Percentiles rank a stretch among this genome's conserved stretches.
phyloP scores from a whole-genome alignment of 2,329 filamentous ascomycete genomes.

The Trichoderma oligosporum region DNA sequence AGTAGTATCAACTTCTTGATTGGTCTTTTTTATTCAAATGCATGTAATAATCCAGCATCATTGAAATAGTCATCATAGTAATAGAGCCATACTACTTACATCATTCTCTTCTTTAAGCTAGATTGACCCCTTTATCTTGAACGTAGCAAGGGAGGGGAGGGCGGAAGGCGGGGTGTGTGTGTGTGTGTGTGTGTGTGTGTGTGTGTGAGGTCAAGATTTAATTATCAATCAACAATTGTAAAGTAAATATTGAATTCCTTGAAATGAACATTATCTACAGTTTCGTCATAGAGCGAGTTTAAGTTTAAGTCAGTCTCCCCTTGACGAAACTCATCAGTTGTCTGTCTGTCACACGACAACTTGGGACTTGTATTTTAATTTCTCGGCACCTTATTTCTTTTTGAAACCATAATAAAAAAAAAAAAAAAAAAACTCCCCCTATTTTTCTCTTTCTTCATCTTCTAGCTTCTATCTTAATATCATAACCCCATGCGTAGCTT shows the following conservation, averaged over 20 bases:
- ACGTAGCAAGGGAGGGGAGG: neutral
- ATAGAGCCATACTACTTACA: too few species aligned
- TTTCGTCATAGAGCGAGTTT: neutral
- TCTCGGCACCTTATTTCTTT: too few species aligned
- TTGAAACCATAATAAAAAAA: neutral
- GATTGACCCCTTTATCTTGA: neutral
- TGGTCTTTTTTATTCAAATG: neutral
- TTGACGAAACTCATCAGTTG: too few species aligned
- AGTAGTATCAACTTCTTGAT: neutral
- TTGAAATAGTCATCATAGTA: too few species aligned
- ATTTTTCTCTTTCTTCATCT: neutral
- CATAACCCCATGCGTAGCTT: slow-evolving; percentile 7
- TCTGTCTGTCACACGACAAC: too few species aligned
- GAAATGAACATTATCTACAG: slow-evolving; percentile 6
- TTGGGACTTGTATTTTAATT: too few species aligned
- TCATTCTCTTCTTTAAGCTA: too few species aligned
- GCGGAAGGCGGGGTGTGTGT: too few species aligned
- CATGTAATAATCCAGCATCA: slow-evolving; percentile 1
- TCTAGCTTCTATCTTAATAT: slow-evolving; percentile 5
- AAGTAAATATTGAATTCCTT: neutral
- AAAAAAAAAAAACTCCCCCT: neutral
- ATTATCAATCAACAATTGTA: neutral
- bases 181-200: too few species aligned
- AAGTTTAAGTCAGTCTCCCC: neutral
- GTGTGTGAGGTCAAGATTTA: too few species aligned